Evolutionary conservation across 345 rosid genomes (phyloP).

Genomic region (Lepidium sativum): DNA sequence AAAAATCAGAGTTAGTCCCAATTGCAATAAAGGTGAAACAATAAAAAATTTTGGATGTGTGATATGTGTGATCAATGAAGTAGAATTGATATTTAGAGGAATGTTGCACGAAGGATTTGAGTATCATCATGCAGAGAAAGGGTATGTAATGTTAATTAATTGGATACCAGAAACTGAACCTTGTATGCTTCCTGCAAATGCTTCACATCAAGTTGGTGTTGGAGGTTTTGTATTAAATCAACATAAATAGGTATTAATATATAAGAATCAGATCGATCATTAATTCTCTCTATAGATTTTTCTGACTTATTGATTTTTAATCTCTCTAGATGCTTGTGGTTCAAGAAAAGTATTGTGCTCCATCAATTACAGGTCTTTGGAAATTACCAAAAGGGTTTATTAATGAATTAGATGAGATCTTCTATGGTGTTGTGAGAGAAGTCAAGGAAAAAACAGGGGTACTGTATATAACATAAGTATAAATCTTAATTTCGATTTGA

Average conservation of each 20-base stretch:
- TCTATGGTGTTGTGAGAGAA: constrained; percentile 76
- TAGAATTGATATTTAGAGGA: background rate
- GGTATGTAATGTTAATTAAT: constrained; percentile 77
- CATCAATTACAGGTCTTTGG: constrained; percentile 62
- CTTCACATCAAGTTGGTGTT: constrained; percentile 92
- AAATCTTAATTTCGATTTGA: background rate
- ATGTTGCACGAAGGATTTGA: constrained; percentile 67
- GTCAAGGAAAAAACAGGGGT: constrained; percentile 98
- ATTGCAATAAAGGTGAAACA: constrained; percentile 60
- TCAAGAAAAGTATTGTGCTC: constrained; percentile 77
- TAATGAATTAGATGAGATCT: constrained; percentile 88
- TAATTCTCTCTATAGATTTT: background rate
- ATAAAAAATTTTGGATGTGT: background rate
- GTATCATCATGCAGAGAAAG: constrained; percentile 89
- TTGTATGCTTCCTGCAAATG: constrained; percentile 84
- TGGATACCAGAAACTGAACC: constrained; percentile 82
- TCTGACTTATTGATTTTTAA: background rate
- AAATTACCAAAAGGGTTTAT: constrained; percentile 92
- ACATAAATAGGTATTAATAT: constrained; percentile 47
- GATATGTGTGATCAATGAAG: background rate
- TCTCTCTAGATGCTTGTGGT: constrained; percentile 84
- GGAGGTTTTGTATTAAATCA: constrained; percentile 88
- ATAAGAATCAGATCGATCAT: background rate
- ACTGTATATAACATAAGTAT: background rate
- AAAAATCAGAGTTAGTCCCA: constrained; percentile 73